Evolutionary conservation across 495 filamentous ascomycete species (phyloP).

Genomic region (Penicillium steckii): DNA sequence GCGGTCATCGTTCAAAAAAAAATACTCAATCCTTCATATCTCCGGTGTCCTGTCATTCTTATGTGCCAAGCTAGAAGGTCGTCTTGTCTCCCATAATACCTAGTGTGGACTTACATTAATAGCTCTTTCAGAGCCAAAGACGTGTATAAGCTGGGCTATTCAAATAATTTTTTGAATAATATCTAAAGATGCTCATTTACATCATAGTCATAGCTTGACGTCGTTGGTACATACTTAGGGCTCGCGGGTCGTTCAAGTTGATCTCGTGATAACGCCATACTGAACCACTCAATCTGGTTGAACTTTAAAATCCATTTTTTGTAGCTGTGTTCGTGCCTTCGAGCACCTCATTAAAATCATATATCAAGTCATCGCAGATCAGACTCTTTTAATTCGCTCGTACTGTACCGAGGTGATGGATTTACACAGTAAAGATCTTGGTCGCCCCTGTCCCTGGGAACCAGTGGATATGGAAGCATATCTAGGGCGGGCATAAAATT

Average conservation of each 20-base stretch:
- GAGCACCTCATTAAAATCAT: slow-evolving; percentile 29
- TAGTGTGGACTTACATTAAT: too few species aligned
- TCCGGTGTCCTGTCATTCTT: too few species aligned
- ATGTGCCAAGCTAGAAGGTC: too few species aligned
- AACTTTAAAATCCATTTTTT: slow-evolving; percentile 4
- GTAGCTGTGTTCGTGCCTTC: not conserved
- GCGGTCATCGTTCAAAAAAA: too few species aligned
- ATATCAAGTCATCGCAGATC: slow-evolving; percentile 28
- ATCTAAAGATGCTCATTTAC: too few species aligned
- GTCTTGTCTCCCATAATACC: too few species aligned
- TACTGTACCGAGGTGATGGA: not conserved
- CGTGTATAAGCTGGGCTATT: too few species aligned
- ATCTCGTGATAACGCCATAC: not conserved
- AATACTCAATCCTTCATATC: too few species aligned
- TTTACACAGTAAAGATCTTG: not conserved
- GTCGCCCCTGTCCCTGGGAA: not conserved
- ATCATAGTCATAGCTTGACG: too few species aligned
- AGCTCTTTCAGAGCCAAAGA: too few species aligned
- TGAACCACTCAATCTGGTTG: not conserved
- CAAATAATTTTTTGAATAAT: too few species aligned
- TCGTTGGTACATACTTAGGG: too few species aligned
- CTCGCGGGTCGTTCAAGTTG: not conserved
- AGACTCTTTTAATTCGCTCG: slow-evolving; percentile 3
- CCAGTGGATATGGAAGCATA: not conserved
- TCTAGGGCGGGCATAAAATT: not conserved